Base-by-base conservation (phyloP, 352 stramenopile species). In the Globisporangium camurandrum region DNA sequence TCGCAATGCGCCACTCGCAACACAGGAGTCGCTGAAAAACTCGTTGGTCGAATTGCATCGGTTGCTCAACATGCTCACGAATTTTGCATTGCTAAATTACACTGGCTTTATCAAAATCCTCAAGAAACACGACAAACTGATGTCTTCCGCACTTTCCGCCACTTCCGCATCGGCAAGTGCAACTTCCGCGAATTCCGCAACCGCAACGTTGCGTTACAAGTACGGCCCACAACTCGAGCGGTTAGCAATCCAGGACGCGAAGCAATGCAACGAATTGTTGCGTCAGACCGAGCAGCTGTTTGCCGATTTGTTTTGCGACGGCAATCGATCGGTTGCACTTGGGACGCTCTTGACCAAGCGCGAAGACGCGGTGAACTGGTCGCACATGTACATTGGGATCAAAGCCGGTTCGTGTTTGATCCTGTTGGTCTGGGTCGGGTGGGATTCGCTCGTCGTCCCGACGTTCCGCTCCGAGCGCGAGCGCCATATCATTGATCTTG, bases 41-140 rank as follows among this genome's bases (percentile, higher is more conserved):
- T 85, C 93, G 30, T 77, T 98, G 26, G 78, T 88, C n/a, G 92
- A 98, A 64, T 71, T 98, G 36, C 91, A 98, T 66, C 85, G 93
- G 3, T 75, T 93, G 40, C 61, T 95, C 22, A 97, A 98, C 56
- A 68, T 98, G 31, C 74, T 99, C 46, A 71, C 95, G 31, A 99
- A 98, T 66, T 99, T 96, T 75, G 81, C 90, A 26, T 88, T 99
- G 55, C 81, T 99, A 49, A 99, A 99, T 59, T 98, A 98, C 67
- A 99, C 95, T 0, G 96, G 86, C 14, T 97, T 98, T 62, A 79
- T 98, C 20, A 99, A 98, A 66, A 97, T 99, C 57, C 61, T 98
- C 27, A 98, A 99, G 63, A 98, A 98, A 51, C 88, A 98, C 63
- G 93, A 98, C 65, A 98, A 97, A 47, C n/a, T n/a, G n/a, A n/a